Evolutionary conservation across 441 rosid species (phyloP).

Genomic region (Rhodomyrtus psidioides): DNA sequence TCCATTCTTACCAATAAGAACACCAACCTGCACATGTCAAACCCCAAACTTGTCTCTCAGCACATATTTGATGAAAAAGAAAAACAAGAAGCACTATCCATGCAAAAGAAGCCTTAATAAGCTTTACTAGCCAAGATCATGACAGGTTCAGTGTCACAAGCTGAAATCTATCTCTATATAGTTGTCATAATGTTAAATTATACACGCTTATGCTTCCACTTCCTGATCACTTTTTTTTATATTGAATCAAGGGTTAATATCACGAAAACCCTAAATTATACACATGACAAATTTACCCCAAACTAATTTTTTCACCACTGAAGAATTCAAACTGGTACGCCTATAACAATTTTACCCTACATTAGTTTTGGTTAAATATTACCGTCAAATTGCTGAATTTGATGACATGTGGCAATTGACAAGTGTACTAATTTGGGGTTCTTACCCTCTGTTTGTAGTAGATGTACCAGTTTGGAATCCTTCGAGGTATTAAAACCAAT

Average conservation of each 20-base stretch:
- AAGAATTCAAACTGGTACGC: too few species aligned
- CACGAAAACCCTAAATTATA: too few species aligned
- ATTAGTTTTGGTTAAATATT: too few species aligned
- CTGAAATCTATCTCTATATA: not conserved
- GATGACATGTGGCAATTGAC: too few species aligned
- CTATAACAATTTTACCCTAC: too few species aligned
- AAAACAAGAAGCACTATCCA: not conserved
- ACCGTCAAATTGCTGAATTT: too few species aligned
- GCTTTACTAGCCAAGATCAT: not conserved
- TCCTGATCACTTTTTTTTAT: not conserved
- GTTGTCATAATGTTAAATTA: not conserved
- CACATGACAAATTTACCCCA: too few species aligned
- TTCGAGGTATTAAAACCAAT: too few species aligned
- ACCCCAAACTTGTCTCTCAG: not conserved
- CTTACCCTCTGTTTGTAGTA: too few species aligned
- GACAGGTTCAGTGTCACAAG: not conserved
- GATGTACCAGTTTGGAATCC: too few species aligned
- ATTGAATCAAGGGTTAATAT: not conserved
- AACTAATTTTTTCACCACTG: too few species aligned
- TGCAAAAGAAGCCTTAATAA: not conserved
- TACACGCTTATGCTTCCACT: not conserved
- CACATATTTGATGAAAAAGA: not conserved
- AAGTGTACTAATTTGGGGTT: too few species aligned
- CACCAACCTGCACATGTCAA: conserved; percentile 4
- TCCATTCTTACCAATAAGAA: not conserved